Conservation (phyloP, 202 grass and related monocot genomes). For the Digitaria exilis region DNA sequence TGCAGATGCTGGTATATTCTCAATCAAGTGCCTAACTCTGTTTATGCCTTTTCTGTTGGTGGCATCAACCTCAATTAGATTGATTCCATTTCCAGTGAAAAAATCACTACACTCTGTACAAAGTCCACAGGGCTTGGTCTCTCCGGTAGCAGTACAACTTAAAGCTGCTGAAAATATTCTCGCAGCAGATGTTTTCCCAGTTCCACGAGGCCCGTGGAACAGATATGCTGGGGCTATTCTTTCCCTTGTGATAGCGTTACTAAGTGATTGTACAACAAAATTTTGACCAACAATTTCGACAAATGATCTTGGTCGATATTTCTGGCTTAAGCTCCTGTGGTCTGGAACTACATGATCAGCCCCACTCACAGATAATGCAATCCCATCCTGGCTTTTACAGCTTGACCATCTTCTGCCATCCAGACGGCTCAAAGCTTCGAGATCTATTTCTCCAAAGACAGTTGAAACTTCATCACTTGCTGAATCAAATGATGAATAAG, state of each 20-base stretch:
- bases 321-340: slow-evolving; percentile 92
- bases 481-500: slow-evolving; percentile 81
- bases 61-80: slow-evolving; percentile 90
- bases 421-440: slow-evolving; percentile 92
- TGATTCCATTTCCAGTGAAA: slow-evolving; percentile 62
- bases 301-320: slow-evolving; percentile 80
- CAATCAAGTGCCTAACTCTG: slow-evolving; percentile 71
- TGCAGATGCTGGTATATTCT: slow-evolving; percentile 74
- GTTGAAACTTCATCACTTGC: slow-evolving; percentile 83
- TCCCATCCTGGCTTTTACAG: slow-evolving; percentile 89
- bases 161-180: slow-evolving; percentile 91
- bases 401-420: slow-evolving; percentile 99
- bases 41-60: slow-evolving; percentile 84
- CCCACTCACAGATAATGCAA: slow-evolving; percentile 47
- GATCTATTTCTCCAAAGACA: slow-evolving; percentile 88
- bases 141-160: slow-evolving; percentile 65
- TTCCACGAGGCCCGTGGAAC: slow-evolving; percentile 96
- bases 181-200: slow-evolving; percentile 90
- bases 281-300: slow-evolving; percentile 92
- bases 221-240: slow-evolving; percentile 93
- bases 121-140: slow-evolving; percentile 79
- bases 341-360: slow-evolving; percentile 62
- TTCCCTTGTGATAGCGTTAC: slow-evolving; percentile 77
- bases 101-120: slow-evolving; percentile 75
- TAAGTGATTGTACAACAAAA: slow-evolving; percentile 86